Conservation (phyloP, 257 asterid species). For the Nicotiana paniculata region DNA sequence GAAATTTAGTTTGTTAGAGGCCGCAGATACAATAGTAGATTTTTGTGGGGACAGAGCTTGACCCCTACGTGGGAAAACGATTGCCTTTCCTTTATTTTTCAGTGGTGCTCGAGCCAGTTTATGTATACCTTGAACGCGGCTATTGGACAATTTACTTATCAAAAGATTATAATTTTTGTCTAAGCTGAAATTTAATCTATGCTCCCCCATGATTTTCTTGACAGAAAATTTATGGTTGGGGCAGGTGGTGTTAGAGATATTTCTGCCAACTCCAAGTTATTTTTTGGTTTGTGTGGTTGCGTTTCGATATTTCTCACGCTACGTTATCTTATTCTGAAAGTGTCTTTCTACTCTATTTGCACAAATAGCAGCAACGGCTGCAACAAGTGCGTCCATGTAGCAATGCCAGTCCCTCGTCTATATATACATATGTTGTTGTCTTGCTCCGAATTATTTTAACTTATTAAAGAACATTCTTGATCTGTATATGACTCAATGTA, state of each 20-base stretch:
- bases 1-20: constrained; percentile 8
- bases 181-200: no score
- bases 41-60: not conserved
- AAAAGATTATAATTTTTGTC: no score
- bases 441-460: not conserved
- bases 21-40: not conserved
- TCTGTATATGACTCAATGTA: not conserved
- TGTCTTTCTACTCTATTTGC: not conserved
- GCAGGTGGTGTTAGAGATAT: not conserved
- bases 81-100: no score
- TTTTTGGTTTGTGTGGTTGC: constrained; percentile 10
- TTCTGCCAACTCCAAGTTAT: not conserved
- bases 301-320: not conserved
- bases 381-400: constrained; percentile 15
- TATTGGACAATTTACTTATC: no score
- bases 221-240: not conserved
- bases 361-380: not conserved
- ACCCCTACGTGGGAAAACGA: not conserved
- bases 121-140: no score
- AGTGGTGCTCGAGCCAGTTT: no score
- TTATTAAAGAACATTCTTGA: not conserved
- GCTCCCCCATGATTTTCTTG: no score
- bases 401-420: constrained; percentile 1
- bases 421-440: not conserved
- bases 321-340: not conserved